Evolutionary conservation across 192 early-diverging fungal species (phyloP).

Genomic region (Obelidium mucronatum): DNA sequence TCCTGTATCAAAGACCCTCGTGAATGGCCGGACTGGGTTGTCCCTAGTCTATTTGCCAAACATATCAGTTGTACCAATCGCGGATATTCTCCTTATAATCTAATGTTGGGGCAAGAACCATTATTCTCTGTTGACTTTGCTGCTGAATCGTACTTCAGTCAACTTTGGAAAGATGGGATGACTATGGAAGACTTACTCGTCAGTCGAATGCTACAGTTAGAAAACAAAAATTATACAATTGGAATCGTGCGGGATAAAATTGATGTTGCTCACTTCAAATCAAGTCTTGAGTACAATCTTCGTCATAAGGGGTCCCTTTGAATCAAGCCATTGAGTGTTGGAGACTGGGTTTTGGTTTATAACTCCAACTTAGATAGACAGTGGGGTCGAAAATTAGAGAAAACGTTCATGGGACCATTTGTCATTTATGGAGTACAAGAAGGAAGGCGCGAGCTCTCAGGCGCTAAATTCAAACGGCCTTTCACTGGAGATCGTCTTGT

Average conservation of each 20-base stretch:
- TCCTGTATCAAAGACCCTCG: background rate
- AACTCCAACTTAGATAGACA: background rate
- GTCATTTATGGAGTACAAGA: background rate
- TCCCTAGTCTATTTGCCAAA: background rate
- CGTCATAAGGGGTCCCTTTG: background rate
- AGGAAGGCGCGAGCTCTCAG: background rate
- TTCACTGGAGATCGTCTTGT: background rate
- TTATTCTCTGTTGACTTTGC: background rate
- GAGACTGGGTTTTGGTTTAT: background rate
- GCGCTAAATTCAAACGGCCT: background rate
- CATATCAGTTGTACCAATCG: background rate
- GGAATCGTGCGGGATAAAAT: background rate
- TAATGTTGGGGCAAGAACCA: background rate
- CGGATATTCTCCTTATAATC: background rate
- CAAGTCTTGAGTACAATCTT: background rate
- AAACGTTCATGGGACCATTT: background rate
- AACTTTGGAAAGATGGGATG: background rate
- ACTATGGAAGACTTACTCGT: background rate
- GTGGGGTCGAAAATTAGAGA: background rate
- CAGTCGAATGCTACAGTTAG: conserved; percentile 1
- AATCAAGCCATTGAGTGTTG: background rate
- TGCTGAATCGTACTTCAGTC: background rate
- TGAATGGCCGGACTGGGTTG: background rate
- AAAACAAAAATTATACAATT: background rate
- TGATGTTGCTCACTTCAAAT: background rate